Evolutionary conservation across 345 rosid genomes (phyloP).

Genomic region (Erysimum cheiranthoides): DNA sequence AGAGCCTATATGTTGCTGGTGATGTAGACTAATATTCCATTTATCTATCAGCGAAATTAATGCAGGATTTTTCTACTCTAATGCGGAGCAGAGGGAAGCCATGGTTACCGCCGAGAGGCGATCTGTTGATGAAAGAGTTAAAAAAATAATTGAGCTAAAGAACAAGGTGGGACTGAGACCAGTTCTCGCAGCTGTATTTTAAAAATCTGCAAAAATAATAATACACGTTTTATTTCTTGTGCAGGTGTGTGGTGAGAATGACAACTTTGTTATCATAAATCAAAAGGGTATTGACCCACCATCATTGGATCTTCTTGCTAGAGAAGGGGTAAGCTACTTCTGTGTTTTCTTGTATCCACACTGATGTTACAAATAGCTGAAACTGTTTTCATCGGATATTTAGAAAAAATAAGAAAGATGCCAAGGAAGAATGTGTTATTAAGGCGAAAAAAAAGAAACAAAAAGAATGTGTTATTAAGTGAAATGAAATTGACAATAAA

Average conservation of each 20-base stretch:
- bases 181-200: neutral
- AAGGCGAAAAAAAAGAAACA: too few species aligned
- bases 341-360: neutral
- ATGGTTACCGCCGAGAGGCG: conserved; percentile 97
- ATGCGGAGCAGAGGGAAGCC: conserved; percentile 95
- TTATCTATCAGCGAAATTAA: conserved; percentile 72
- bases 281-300: conserved; percentile 99
- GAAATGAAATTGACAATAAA: neutral
- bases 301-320: conserved; percentile 86
- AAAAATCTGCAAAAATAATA: neutral
- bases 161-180: conserved; percentile 59
- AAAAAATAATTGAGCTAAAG: conserved; percentile 83
- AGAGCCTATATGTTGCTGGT: neutral
- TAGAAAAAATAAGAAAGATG: neutral
- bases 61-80: conserved; percentile 99
- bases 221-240: conserved; percentile 30
- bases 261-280: conserved; percentile 78
- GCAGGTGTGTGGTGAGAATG: conserved; percentile 86
- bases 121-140: conserved; percentile 84
- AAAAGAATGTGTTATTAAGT: neutral
- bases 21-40: conserved; percentile 11
- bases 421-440: neutral
- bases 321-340: conserved; percentile 79
- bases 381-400: neutral
- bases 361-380: neutral